Percentiles rank a stretch among this genome's conserved stretches.
These are phyloP conservation scores for Pseudozyma pruni DNA, from an alignment of 1,284 basidiomycete genomes.

Conservation along the genomic window DNA sequence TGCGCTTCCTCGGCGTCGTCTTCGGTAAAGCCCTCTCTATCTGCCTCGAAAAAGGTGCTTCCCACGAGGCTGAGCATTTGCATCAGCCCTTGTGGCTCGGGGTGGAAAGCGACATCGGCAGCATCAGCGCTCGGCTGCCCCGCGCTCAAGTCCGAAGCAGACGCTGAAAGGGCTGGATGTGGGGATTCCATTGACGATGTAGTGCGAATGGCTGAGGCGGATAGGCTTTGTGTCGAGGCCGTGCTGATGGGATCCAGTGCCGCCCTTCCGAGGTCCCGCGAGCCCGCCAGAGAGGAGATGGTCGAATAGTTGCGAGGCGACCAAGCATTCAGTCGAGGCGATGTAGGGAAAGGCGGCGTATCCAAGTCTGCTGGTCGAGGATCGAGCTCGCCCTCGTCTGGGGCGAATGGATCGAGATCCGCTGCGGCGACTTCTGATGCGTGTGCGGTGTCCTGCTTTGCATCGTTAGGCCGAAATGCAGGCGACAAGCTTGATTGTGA, in stretches of 20 bases:
- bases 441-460: not conserved
- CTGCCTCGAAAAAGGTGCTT: conserved; percentile 56
- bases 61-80: conserved; percentile 62
- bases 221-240: conserved; percentile 9
- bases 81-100: conserved; percentile 54
- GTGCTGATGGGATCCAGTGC: conserved; percentile 29
- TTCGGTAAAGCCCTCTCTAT: conserved; percentile 41
- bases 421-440: not conserved
- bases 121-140: not conserved
- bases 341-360: conserved; percentile 34
- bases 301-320: conserved; percentile 45
- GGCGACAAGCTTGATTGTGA: not conserved
- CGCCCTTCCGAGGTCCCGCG: conserved; percentile 30
- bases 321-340: conserved; percentile 39
- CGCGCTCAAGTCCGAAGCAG: not conserved
- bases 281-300: conserved; percentile 41
- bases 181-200: not conserved
- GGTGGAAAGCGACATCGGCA: conserved; percentile 26
- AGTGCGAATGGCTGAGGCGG: not conserved
- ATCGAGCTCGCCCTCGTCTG: conserved; percentile 5
- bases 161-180: not conserved
- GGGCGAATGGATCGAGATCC: conserved; percentile 4
- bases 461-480: not conserved
- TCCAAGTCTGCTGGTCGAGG: not conserved
- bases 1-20: conserved; percentile 31